A percentile compares a stretch with the other conserved stretches of the same genome.
phyloP scores from a whole-genome alignment of 306 rosid genomes.

The Inga leiocalycina region DNA sequence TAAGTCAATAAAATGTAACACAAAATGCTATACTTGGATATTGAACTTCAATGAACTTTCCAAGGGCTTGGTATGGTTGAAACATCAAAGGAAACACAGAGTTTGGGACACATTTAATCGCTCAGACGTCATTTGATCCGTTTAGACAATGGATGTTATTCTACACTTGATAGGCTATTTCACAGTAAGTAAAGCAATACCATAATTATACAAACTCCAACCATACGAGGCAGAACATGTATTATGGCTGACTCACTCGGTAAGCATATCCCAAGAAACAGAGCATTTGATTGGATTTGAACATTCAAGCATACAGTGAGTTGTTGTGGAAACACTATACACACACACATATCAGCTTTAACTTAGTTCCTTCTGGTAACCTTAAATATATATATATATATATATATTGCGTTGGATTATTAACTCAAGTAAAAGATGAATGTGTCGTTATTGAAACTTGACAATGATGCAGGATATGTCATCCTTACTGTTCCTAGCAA shows the following conservation, averaged over 20 bases:
- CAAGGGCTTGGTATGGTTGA: neutral
- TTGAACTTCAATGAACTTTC: neutral
- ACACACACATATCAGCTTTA: slow-evolving; percentile 7
- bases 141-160: neutral
- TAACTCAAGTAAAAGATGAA: neutral
- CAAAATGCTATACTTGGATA: neutral
- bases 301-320: slow-evolving; percentile 21
- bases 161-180: neutral
- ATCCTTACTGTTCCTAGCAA: slow-evolving; percentile 58
- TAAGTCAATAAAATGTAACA: neutral
- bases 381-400: too few relatives aligned
- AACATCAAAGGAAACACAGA: neutral
- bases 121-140: neutral
- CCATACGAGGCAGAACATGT: neutral
- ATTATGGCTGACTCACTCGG: neutral
- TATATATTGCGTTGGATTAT: neutral
- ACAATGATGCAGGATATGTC: slow-evolving; percentile 66
- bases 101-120: neutral
- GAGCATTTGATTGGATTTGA: neutral
- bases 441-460: slow-evolving; percentile 36
- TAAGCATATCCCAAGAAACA: neutral
- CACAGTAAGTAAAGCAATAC: neutral
- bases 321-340: slow-evolving; percentile 18
- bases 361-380: neutral
- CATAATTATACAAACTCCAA: neutral